Percentiles rank a stretch among this genome's conserved stretches.
These are phyloP conservation scores for Penicillium sp. DNA, from an alignment of 2,329 filamentous ascomycete species.

Conservation along the genomic window DNA sequence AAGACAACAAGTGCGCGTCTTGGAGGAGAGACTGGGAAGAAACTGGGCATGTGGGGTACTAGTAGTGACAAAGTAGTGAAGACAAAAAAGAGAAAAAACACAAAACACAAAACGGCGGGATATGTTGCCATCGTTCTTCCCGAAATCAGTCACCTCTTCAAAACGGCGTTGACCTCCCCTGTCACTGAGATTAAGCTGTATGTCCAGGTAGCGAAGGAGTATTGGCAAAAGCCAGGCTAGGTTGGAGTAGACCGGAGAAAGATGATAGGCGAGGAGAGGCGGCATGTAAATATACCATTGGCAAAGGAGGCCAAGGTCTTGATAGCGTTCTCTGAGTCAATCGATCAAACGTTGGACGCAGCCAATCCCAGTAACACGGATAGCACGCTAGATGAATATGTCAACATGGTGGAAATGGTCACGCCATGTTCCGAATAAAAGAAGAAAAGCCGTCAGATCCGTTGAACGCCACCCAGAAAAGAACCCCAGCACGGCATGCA, in stretches of 20 bases:
- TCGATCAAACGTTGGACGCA: conserved; percentile 18
- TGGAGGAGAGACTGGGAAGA: conserved; percentile 12
- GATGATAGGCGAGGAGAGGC: not conserved
- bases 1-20: conserved; percentile 24
- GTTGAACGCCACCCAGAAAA: conserved; percentile 43
- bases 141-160: conserved; percentile 7
- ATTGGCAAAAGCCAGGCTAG: not conserved
- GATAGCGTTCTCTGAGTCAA: conserved; percentile 12
- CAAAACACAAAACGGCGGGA: conserved; percentile 3
- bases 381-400: conserved; percentile 44
- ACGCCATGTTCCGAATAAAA: conserved; percentile 36
- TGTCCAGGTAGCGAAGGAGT: conserved; percentile 4
- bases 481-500: conserved; percentile 38
- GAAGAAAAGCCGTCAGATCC: conserved; percentile 41
- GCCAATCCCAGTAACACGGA: conserved; percentile 36
- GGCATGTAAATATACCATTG: conserved; percentile 15
- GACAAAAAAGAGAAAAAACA: conserved; percentile 5
- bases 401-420: conserved; percentile 39
- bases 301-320: not conserved
- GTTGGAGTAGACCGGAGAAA: not conserved
- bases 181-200: conserved; percentile 10
- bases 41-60: conserved; percentile 7
- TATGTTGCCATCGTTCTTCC: conserved; percentile 13
- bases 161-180: conserved; percentile 2
- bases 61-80: conserved; percentile 17